Percentiles rank a stretch among this genome's conserved stretches.
Evolutionary conservation across 768 basidiomycete genomes (phyloP).

Genomic region (Sporobolomyces pararoseus): DNA sequence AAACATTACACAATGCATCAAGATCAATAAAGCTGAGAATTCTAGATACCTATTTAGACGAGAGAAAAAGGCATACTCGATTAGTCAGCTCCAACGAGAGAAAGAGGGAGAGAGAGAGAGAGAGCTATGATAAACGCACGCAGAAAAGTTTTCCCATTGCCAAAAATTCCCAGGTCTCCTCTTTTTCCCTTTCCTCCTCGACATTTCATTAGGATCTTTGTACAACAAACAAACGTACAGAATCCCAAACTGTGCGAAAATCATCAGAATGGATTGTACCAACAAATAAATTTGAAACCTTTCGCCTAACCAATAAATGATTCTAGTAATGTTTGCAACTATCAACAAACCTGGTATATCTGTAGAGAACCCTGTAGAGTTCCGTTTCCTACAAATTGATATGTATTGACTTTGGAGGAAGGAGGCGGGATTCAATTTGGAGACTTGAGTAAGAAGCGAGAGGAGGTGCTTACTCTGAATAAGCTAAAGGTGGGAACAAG

Average conservation of each 20-base stretch:
- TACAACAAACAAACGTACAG: constrained; percentile 43
- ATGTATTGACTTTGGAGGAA: constrained; percentile 12
- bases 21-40: constrained; percentile 35
- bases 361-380: constrained; percentile 34
- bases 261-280: constrained; percentile 40
- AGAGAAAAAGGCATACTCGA: too few species aligned
- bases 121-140: background rate
- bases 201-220: background rate
- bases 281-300: constrained; percentile 40
- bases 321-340: constrained; percentile 40
- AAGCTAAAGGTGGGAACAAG: constrained; percentile 39
- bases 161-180: constrained; percentile 33
- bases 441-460: background rate
- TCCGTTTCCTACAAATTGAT: constrained; percentile 37
- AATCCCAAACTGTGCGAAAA: constrained; percentile 29
- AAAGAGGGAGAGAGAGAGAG: background rate
- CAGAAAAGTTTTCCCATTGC: constrained; percentile 32
- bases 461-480: constrained; percentile 21
- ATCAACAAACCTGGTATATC: constrained; percentile 41
- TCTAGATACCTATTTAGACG: constrained; percentile 35
- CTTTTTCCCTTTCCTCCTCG: background rate
- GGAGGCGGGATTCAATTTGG: background rate
- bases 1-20: constrained; percentile 30
- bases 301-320: constrained; percentile 37
- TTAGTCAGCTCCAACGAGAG: background rate